These are phyloP conservation scores for Penicillium sp. DNA, from an alignment of 2,329 filamentous ascomycete species.

Conservation along the genomic window DNA sequence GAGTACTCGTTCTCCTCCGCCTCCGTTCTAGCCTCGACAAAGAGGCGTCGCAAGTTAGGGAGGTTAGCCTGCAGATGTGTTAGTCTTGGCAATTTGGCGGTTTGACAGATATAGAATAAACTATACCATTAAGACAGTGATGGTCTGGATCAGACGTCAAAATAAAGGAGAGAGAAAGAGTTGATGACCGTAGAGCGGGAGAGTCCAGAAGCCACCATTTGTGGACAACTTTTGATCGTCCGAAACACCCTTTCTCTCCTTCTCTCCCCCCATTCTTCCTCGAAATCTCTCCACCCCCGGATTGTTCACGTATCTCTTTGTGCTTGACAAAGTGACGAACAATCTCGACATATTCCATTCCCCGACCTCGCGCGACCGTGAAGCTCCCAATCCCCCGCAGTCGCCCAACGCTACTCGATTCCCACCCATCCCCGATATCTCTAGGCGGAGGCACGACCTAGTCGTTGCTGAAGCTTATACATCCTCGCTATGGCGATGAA, in stretches of 20 bases:
- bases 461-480: constrained; percentile 38
- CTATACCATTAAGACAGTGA: constrained; percentile 20
- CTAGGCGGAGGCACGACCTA: constrained; percentile 37
- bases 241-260: constrained; percentile 21
- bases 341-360: constrained; percentile 12
- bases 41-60: constrained; percentile 91
- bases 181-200: constrained; percentile 15
- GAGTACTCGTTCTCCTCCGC: constrained; percentile 94
- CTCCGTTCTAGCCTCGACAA: constrained; percentile 90
- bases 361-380: constrained; percentile 30
- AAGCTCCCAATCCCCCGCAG: constrained; percentile 37
- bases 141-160: neutral
- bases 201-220: constrained; percentile 29
- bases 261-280: constrained; percentile 12
- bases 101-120: neutral
- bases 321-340: constrained; percentile 14
- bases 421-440: constrained; percentile 18
- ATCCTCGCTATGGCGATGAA: constrained; percentile 77
- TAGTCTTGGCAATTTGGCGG: constrained; percentile 4
- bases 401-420: constrained; percentile 22
- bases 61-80: constrained; percentile 52
- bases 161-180: constrained; percentile 3
- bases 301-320: constrained; percentile 7
- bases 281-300: constrained; percentile 9
- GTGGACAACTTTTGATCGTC: constrained; percentile 36